Percentiles rank a stretch among this genome's conserved stretches.
These are phyloP conservation scores for Annulohypoxylon stygium DNA, from an alignment of 495 filamentous ascomycete species.

Conservation along the genomic window DNA sequence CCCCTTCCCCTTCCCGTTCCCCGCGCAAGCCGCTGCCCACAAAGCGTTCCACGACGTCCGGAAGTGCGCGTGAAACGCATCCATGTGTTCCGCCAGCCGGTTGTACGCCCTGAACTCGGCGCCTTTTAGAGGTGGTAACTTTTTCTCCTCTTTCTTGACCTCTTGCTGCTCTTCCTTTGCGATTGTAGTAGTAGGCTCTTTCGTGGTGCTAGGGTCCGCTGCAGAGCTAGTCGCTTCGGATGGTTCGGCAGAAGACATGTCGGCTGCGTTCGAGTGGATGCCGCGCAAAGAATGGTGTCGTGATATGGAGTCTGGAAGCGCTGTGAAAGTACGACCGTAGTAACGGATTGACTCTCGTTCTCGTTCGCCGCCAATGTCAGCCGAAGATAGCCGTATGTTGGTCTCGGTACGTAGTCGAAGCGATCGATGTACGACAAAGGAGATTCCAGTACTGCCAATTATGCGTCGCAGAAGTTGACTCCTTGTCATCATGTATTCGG, in stretches of 20 bases:
- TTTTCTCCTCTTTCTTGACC: constrained; percentile 25
- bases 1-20: constrained; percentile 55
- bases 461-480: constrained; percentile 10
- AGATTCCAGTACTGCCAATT: constrained; percentile 17
- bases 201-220: background rate
- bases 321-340: background rate
- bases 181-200: background rate
- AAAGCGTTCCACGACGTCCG: constrained; percentile 77
- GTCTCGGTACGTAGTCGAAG: background rate
- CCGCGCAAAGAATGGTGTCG: constrained; percentile 6
- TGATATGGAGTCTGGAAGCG: background rate
- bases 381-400: background rate
- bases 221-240: constrained; percentile 13
- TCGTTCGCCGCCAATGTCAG: background rate
- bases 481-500: constrained; percentile 6
- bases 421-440: constrained; percentile 12
- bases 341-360: background rate
- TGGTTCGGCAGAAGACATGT: constrained; percentile 32
- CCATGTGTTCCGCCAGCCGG: constrained; percentile 81
- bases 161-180: background rate
- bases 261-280: constrained; percentile 9
- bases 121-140: constrained; percentile 33
- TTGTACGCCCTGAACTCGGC: constrained; percentile 73
- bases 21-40: constrained; percentile 67
- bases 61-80: constrained; percentile 85